Base-by-base conservation (phyloP, 2,329 filamentous ascomycete species). In the Fusarium torulosum region DNA sequence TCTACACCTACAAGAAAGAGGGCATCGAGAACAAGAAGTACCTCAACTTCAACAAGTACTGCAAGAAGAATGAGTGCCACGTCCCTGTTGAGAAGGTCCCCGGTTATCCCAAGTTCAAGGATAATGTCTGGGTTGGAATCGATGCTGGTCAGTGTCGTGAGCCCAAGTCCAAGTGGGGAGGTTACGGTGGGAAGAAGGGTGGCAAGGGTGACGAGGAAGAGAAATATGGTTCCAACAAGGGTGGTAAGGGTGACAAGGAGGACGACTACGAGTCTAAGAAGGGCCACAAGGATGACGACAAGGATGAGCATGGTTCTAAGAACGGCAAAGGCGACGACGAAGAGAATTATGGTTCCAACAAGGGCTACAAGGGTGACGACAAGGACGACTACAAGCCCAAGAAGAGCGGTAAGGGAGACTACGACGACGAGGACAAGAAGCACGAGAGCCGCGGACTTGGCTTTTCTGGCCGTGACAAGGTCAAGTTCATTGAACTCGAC, bases 1-100 rank as follows among this genome's bases (percentile, higher is more conserved):
- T 70, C 42, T 71, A 72, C 50, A 23, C 49, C 21, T 27, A 53
- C 15, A 44, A 61, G 35, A 17, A 50, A 2, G 31, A 44, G 10
- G 46, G 44, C 13, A 51, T 53, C 41, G 58, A 58, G 44, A 23
- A 64, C 33, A 54, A 61, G 52, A 25, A 55, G 23, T 31, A 70
- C 6, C 67, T 70, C 53, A 70, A 69, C 64, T 58, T 51, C 66
- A 62, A 55, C 60, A 23, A 33, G 41, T 69, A 63, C 52, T 72
- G 69, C 57, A 37, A 59, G 17, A 51, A 54, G 14, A 53, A 71
- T 61, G 63, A 57, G 46, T 72, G 69, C 31, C 31, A 19, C 13
- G 52, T 72, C 23, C 70, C 70, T 20, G 23, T 71, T 19, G 37
- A 67, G 35, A 50, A 71, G 45, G 25, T 72, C 3, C 51, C 58